Base-by-base conservation (phyloP, 345 rosid genomes). In the Corymbia maculata region DNA sequence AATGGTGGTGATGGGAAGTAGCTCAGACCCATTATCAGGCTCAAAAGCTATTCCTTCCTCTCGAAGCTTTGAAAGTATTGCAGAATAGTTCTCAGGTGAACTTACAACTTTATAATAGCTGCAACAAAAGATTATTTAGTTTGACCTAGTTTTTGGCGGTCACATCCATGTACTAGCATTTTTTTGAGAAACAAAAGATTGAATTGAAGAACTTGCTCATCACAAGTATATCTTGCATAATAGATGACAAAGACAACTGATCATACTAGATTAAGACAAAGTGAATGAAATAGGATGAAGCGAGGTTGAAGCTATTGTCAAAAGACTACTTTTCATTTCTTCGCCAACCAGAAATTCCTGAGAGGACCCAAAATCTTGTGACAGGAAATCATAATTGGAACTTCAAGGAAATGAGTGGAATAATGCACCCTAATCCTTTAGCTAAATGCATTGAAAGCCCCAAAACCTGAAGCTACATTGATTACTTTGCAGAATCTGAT, bases 11-110 rank as follows among this genome's bases (percentile, higher is more conserved):
- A 95, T 87, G 14, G 99, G 99, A 88, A 97, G 93, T 51, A 97
- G 92, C 92, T 97, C 99, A 28, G 99, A 97, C 91, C 99, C 99
- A 89, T 94, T 96, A 90, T 96, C 99, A 80, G 97, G 94, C 93
- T 96, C 98, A 66, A 95, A 96, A 86, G 89, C 90, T 88, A 97
- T 93, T 92, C 97, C 97, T 92, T 92, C 98, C 86, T 96, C 96
- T 7, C 92, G 93, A 88, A 96, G 93, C 92, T 94, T 96, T 89
- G 97, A 91, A 52, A 94, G 87, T 88, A 96, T 90, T 32, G 92
- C 87, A 8, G 94, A 55, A 92, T 97, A 97, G 92, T 94, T 93
- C 90, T 97, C 99, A 5, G 93, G 80, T 49, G 97, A 90, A 89
- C 98, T 93, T 88, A 96, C 95, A 90, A 97, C 90, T 92, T 97